Conservation (phyloP, 148 eudicot genomes). For the Spergularia bocconei region DNA sequence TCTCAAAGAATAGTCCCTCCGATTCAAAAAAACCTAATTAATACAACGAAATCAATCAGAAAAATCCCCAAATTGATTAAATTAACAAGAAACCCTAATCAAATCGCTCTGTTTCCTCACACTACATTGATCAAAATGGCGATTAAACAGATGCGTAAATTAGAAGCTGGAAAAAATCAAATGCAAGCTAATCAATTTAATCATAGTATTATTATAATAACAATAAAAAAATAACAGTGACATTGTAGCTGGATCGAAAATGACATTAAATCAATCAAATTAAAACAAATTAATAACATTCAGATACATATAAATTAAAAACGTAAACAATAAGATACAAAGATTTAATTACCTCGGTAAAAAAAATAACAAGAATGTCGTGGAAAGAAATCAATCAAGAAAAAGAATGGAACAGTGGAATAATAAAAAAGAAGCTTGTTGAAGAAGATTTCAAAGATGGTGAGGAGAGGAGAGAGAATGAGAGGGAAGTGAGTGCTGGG, state of each 20-base stretch:
- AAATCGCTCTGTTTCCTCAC: not conserved
- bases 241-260: slow-evolving; percentile 41
- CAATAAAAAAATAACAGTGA: slow-evolving; percentile 19
- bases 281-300: not conserved
- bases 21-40: not conserved
- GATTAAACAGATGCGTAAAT: not conserved
- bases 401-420: not conserved
- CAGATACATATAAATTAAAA: not conserved
- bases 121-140: slow-evolving; percentile 8
- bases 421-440: not conserved
- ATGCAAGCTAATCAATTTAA: slow-evolving; percentile 7
- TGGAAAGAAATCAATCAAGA: not conserved
- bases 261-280: slow-evolving; percentile 24
- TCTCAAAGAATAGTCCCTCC: not conserved
- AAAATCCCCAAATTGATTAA: not conserved
- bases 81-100: slow-evolving; percentile 17
- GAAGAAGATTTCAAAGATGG: slow-evolving; percentile 21
- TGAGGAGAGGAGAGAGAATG: slow-evolving; percentile 17
- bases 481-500: slow-evolving; percentile 27
- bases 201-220: not conserved
- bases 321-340: not conserved
- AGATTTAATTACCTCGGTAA: not conserved
- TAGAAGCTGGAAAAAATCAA: slow-evolving; percentile 7
- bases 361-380: not conserved
- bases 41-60: slow-evolving; percentile 3